Evolutionary conservation across 139 green algal species (phyloP), one percentile per base, ranked within the genome.

Genomic region (Micromonas commoda): DNA sequence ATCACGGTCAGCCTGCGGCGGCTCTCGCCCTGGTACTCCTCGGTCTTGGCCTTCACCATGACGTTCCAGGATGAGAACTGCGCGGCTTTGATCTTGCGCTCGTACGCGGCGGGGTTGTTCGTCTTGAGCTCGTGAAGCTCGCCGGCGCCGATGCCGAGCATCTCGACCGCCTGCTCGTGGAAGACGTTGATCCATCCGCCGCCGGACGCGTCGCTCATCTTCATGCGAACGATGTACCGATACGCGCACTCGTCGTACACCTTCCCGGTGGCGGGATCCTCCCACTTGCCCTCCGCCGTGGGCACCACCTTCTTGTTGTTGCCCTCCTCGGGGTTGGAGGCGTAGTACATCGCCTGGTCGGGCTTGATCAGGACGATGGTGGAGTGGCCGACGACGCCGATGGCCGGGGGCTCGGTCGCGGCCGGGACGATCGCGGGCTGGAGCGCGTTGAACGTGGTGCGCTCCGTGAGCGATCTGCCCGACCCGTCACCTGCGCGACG

Each of bases 241-340:
- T 63, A 66, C 26, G 70, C 5, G 77, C 39, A 77, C 28, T 26
- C 51, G 66, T 51, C 65, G 66, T 82, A 77, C n/a, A 29, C 51
- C 45, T 82, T 57, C 29, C 61, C 24, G 32, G 34, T 77, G 13
- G 67, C 67, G 9, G 67, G 66, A n/a, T 66, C 72, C 21, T 67
- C 73, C 64, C 64, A 82, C 57, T 77, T 63, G 6, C 77, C 68
- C 20, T 9, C 67, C 16, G 20, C 39, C 20, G 79, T 32, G 13
- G 78, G 66, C 35, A 84, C 63, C 38, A 94, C 91, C 87, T 97
- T 97, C 52, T 85, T 83, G 78, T 91, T 91, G 80, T 89, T 94
- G 4, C 77, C 77, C 37, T 93, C 90, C 39, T 93, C 90, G 24
- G 90, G 91, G 85, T 88, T 88, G 45, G 92, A 91, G 28, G 90